phyloP scores from a whole-genome alignment of 148 eudicot species.

The Vaccinium macrocarpon region DNA sequence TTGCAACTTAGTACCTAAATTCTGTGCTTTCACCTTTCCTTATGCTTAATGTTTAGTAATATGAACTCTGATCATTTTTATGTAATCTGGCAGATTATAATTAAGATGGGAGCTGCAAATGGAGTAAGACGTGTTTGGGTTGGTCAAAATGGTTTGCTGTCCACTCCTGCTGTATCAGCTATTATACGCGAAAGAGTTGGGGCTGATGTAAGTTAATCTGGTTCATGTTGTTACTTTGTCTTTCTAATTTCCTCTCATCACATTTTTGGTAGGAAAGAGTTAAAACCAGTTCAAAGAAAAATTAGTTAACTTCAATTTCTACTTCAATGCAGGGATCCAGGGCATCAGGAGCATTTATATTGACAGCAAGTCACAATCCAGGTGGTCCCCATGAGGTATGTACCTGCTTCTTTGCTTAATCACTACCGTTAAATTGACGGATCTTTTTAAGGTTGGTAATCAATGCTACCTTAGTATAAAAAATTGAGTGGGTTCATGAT shows the following conservation, averaged over 20 bases:
- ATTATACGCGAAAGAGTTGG: constrained; percentile 95
- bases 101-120: constrained; percentile 97
- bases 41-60: background rate
- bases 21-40: background rate
- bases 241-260: constrained; percentile 6
- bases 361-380: constrained; percentile 98
- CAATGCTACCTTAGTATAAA: background rate
- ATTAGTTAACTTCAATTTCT: background rate
- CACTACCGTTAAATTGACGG: background rate
- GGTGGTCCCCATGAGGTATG: constrained; percentile 93
- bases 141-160: constrained; percentile 86
- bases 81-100: constrained; percentile 62
- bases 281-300: background rate
- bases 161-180: constrained; percentile 99
- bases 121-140: constrained; percentile 95
- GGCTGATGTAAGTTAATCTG: constrained; percentile 60
- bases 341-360: constrained; percentile 85
- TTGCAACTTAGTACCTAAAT: background rate
- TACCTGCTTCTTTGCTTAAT: background rate
- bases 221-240: constrained; percentile 5
- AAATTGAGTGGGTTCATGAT: background rate
- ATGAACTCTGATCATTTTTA: background rate
- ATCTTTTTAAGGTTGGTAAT: background rate
- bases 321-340: constrained; percentile 55
- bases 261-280: background rate